Percentiles rank a stretch among this genome's conserved stretches.
phyloP scores from a whole-genome alignment of 305 asterid species.

The Petunia hybrid region DNA sequence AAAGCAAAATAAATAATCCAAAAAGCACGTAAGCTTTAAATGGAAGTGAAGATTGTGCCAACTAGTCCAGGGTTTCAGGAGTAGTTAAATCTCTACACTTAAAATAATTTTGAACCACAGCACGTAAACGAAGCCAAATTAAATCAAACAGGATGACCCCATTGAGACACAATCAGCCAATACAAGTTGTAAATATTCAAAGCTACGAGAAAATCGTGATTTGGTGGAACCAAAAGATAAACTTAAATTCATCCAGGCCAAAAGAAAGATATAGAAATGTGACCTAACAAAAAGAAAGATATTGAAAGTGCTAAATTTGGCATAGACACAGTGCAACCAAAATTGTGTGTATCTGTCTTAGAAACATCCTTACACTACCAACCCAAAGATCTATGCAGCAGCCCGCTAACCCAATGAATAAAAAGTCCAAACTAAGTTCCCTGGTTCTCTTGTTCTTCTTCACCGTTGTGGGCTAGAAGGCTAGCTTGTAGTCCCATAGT shows the following conservation, averaged over 20 bases:
- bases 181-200: conserved; percentile 16
- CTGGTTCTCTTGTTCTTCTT: conserved; percentile 2
- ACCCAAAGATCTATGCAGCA: not conserved
- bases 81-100: not conserved
- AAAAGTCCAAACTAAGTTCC: not conserved
- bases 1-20: not conserved
- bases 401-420: not conserved
- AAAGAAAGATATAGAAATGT: not conserved
- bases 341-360: not conserved
- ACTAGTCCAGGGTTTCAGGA: not conserved
- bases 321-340: not conserved
- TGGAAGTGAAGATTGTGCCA: not conserved
- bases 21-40: not conserved
- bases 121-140: not conserved
- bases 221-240: not conserved
- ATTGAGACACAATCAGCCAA: not conserved
- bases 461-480: not conserved
- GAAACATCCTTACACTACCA: conserved; percentile 5
- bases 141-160: not conserved
- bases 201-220: not conserved
- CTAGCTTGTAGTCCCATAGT: not conserved
- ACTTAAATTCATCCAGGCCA: not conserved
- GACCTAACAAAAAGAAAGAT: not conserved
- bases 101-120: not conserved
- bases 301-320: not conserved